Conservation (phyloP, 1,139 yeast genomes). For the Petasospora rhodanensis region DNA sequence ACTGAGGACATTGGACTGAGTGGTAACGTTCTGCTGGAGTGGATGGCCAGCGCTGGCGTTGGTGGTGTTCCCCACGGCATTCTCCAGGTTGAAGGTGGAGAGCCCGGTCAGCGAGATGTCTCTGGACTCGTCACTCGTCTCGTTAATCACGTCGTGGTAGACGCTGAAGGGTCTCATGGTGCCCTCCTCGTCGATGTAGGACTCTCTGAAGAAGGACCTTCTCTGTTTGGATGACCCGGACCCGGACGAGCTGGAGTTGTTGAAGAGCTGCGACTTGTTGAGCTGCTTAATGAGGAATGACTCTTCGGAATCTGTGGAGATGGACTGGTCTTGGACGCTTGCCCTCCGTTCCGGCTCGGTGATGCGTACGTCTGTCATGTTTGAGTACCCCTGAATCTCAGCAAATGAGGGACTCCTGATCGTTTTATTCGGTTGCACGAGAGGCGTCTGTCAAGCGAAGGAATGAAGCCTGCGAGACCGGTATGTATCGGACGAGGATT, state of each 20-base stretch:
- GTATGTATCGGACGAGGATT: too few species aligned
- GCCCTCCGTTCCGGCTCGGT: too few species aligned
- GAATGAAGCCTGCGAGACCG: neutral
- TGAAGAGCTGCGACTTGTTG: conserved; percentile 23
- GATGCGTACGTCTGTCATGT: conserved; percentile 5
- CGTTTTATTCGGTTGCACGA: neutral
- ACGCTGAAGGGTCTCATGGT: conserved; percentile 18
- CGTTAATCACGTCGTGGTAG: conserved; percentile 22
- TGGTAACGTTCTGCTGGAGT: too few species aligned
- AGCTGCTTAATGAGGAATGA: conserved; percentile 25
- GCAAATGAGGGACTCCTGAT: too few species aligned
- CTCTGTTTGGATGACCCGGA: conserved; percentile 12
- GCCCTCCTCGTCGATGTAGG: conserved; percentile 23
- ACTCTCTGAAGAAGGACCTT: conserved; percentile 22
- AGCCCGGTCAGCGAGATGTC: conserved; percentile 20
- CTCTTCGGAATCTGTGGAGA: conserved; percentile 27
- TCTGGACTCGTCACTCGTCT: conserved; percentile 17
- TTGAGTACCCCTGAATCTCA: too few species aligned
- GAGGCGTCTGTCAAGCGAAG: neutral
- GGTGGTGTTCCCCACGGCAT: conserved; percentile 7
- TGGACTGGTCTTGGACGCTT: conserved; percentile 12
- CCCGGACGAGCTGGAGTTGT: conserved; percentile 14
- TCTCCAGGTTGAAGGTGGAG: conserved; percentile 17
- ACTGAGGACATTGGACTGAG: too few species aligned
- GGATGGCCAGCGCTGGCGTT: too few species aligned